Percentiles rank a stretch among this genome's conserved stretches.
phyloP scores from a whole-genome alignment of 2,329 filamentous ascomycete genomes.

The Neofusicoccum umdonicola region DNA sequence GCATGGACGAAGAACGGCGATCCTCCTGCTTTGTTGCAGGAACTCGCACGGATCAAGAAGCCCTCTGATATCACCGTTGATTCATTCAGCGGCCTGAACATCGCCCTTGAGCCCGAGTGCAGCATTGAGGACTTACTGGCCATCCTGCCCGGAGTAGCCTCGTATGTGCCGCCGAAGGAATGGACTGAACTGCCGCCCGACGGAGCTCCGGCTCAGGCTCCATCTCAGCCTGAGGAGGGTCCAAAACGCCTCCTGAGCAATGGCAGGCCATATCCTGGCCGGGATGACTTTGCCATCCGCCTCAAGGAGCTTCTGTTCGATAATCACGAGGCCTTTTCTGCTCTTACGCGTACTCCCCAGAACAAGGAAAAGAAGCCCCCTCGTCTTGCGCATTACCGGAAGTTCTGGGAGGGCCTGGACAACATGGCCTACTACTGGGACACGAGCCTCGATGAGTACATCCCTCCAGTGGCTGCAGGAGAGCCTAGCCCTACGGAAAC shows the following conservation, averaged over 20 bases:
- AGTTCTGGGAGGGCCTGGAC: slow-evolving; percentile 60
- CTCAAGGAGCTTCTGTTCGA: slow-evolving; percentile 52
- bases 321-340: slow-evolving; percentile 59
- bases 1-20: slow-evolving; percentile 32
- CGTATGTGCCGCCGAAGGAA: slow-evolving; percentile 39
- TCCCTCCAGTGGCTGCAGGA: slow-evolving; percentile 27
- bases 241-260: slow-evolving; percentile 43
- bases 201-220: slow-evolving; percentile 24
- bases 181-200: slow-evolving; percentile 30
- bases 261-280: slow-evolving; percentile 47
- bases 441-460: slow-evolving; percentile 56
- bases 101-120: slow-evolving; percentile 37
- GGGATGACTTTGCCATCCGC: slow-evolving; percentile 49
- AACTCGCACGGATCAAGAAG: slow-evolving; percentile 44
- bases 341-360: slow-evolving; percentile 49
- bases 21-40: slow-evolving; percentile 19
- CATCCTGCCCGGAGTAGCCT: slow-evolving; percentile 30
- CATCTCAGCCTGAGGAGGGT: slow-evolving; percentile 25
- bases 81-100: slow-evolving; percentile 44
- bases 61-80: slow-evolving; percentile 40
- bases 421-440: slow-evolving; percentile 64
- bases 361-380: slow-evolving; percentile 45
- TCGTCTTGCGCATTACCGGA: slow-evolving; percentile 55
- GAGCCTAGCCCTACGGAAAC: slow-evolving; percentile 24
- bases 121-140: slow-evolving; percentile 42